Percentiles rank a stretch among this genome's conserved stretches.
phyloP scores from a whole-genome alignment of 768 basidiomycete species.

The Cystobasidium ongulense region DNA sequence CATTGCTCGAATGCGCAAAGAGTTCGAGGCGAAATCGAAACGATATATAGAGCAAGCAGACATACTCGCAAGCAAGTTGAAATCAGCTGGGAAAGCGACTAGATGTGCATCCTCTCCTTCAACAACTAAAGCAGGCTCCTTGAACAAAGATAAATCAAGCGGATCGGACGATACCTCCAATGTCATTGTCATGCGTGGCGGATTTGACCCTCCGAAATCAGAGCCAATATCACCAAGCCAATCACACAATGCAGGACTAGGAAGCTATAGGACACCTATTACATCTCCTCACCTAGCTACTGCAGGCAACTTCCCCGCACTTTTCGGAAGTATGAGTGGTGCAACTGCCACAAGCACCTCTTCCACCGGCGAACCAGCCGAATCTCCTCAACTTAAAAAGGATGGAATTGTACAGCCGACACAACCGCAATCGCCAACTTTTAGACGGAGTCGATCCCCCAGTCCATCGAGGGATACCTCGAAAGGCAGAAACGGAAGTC shows the following conservation, averaged over 20 bases:
- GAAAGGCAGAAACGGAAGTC: not conserved
- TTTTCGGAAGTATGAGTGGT: not conserved
- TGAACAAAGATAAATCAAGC: not conserved
- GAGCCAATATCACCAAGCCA: not conserved
- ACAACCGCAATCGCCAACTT: constrained; percentile 1
- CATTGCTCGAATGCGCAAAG: not conserved
- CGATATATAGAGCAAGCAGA: constrained; percentile 7
- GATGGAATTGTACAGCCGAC: constrained; percentile 10
- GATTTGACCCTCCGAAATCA: not conserved
- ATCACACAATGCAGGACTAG: not conserved
- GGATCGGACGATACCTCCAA: not conserved
- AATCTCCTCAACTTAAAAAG: not conserved
- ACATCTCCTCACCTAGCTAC: constrained; percentile 1
- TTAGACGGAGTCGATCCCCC: constrained; percentile 20
- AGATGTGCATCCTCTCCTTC: not conserved
- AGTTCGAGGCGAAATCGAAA: not conserved
- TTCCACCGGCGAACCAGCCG: not conserved
- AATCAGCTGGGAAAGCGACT: not conserved
- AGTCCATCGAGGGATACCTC: constrained; percentile 4
- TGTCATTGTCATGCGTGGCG: not conserved
- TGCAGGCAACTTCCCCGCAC: not conserved
- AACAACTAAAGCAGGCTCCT: not conserved
- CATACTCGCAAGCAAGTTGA: not conserved
- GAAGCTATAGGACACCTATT: constrained; percentile 3
- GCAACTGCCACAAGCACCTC: not conserved